Conservation (phyloP, 106 monocot genomes). For the Xerophyta viscosa region DNA sequence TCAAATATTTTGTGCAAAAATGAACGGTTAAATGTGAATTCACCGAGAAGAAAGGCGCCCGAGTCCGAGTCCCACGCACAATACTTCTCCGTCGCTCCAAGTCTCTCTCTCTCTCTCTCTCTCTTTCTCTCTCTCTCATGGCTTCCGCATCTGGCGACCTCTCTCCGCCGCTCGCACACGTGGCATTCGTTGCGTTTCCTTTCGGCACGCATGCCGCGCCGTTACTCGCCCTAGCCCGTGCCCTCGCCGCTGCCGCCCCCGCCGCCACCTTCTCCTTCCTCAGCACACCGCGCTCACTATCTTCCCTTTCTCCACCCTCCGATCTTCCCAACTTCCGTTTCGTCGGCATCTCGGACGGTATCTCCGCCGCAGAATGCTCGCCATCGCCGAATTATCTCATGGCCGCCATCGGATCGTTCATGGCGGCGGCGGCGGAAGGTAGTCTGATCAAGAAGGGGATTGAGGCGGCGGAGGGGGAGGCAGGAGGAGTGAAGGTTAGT, state of each 20-base stretch:
- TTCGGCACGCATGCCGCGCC: conserved; percentile 34
- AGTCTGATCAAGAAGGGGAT: conserved; percentile 10
- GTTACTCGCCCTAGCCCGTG: conserved; percentile 25
- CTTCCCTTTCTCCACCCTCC: neutral
- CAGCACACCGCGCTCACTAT: conserved; percentile 14
- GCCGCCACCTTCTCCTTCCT: conserved; percentile 30
- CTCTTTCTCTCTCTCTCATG: too few relatives aligned
- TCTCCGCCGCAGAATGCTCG: neutral
- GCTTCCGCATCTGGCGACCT: too few relatives aligned
- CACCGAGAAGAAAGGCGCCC: too few relatives aligned
- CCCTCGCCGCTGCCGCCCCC: conserved; percentile 25
- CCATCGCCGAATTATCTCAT: neutral
- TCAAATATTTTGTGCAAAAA: too few relatives aligned
- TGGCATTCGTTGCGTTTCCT: conserved; percentile 41
- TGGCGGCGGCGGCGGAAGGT: conserved; percentile 21
- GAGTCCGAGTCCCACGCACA: too few relatives aligned
- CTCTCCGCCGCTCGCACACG: conserved; percentile 22
- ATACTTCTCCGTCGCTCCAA: too few relatives aligned
- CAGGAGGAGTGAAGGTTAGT: conserved; percentile 7
- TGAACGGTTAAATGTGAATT: too few relatives aligned
- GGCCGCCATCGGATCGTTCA: conserved; percentile 17
- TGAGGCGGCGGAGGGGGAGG: conserved; percentile 13
- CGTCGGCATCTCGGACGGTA: conserved; percentile 16
- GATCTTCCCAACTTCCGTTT: conserved; percentile 24
- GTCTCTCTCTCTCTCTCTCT: too few relatives aligned